These are phyloP conservation scores for Arachis stenosperma DNA, from an alignment of 306 rosid genomes.

Conservation along the genomic window DNA sequence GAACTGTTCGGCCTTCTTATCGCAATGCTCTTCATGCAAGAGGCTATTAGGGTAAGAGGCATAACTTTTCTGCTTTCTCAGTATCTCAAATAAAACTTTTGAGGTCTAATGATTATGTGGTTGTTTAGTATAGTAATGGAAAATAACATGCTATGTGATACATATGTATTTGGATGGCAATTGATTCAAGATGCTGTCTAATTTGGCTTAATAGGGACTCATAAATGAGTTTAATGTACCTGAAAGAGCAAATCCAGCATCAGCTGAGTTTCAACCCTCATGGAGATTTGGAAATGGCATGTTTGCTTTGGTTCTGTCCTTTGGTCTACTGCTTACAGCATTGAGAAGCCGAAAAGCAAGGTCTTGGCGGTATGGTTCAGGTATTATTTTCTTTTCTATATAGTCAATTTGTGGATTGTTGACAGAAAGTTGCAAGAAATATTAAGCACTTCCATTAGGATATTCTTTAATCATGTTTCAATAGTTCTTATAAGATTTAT, in stretches of 20 bases:
- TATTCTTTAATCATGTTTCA: constrained; percentile 21
- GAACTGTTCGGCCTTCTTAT: constrained; percentile 89
- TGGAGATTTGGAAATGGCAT: constrained; percentile 92
- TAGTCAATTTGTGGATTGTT: background rate
- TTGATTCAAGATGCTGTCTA: constrained; percentile 9
- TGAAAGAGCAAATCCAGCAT: constrained; percentile 56
- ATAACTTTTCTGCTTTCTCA: constrained; percentile 14
- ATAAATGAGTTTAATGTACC: constrained; percentile 65
- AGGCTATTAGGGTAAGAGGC: constrained; percentile 69
- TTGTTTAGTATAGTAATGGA: constrained; percentile 11
- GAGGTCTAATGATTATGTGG: constrained; percentile 18
- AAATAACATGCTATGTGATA: constrained; percentile 9
- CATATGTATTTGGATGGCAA: background rate
- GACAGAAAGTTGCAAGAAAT: background rate
- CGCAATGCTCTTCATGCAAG: constrained; percentile 86
- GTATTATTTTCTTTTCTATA: constrained; percentile 44
- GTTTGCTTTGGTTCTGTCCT: constrained; percentile 80
- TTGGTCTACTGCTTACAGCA: constrained; percentile 78
- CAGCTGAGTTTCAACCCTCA: constrained; percentile 65
- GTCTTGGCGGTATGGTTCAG: constrained; percentile 80
- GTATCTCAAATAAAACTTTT: constrained; percentile 5
- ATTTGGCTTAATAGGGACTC: constrained; percentile 62
- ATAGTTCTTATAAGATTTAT: constrained; percentile 15
- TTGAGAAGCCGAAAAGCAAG: constrained; percentile 77
- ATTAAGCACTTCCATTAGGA: background rate